Percentiles rank a stretch among this genome's conserved stretches.
Evolutionary conservation across 768 basidiomycete genomes (phyloP).

Genomic region (Antrodiella citrinella): DNA sequence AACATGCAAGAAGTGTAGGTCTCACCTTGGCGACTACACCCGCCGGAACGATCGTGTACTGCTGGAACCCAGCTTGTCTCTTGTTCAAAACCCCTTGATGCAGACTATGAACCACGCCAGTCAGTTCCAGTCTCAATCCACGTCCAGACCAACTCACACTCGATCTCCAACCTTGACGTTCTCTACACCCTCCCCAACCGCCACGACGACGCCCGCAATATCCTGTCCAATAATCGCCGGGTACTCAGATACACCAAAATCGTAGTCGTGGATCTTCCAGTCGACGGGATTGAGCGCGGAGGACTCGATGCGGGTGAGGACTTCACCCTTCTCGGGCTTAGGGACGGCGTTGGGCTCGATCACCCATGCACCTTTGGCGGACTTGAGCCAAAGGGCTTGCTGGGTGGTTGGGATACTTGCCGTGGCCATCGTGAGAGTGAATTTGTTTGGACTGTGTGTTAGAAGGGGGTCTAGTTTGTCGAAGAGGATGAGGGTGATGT

Average conservation of each 20-base stretch:
- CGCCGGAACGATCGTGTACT: conserved; percentile 13
- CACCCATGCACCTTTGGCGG: not conserved
- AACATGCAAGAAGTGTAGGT: no score
- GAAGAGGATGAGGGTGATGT: no score
- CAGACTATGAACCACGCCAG: conserved; percentile 7
- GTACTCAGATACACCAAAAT: not conserved
- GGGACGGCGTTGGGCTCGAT: not conserved
- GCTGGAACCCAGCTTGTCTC: conserved; percentile 11
- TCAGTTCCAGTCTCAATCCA: not conserved
- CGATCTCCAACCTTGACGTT: not conserved
- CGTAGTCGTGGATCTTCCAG: conserved; percentile 1
- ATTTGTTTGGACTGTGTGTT: no score
- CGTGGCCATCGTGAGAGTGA: no score
- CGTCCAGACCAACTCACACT: not conserved
- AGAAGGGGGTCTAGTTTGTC: no score
- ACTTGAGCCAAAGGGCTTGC: not conserved
- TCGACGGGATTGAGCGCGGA: not conserved
- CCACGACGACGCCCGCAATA: not conserved
- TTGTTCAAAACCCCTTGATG: conserved; percentile 16
- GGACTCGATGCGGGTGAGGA: not conserved
- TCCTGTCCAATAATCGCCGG: not conserved
- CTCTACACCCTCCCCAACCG: not conserved
- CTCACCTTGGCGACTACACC: conserved; percentile 10
- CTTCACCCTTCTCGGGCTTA: conserved; percentile 19
- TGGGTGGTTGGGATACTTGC: not conserved